Evolutionary conservation across 2,329 filamentous ascomycete genomes (phyloP).

Genomic region (Albifimbria verrucaria): DNA sequence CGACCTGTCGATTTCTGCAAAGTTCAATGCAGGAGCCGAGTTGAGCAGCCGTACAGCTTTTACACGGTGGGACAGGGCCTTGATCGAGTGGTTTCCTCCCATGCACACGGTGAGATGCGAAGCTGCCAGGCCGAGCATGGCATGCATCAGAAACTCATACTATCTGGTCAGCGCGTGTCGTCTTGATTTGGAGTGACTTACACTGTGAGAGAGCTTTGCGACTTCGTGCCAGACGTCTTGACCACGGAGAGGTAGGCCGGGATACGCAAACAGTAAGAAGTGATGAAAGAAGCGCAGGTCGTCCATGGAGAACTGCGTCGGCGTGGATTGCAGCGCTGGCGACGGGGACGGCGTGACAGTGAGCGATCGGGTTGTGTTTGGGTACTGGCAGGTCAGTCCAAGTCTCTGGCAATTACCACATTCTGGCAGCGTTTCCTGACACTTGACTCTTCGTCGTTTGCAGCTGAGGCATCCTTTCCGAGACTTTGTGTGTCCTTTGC

Average conservation of each 20-base stretch:
- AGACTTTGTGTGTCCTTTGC: conserved; percentile 14
- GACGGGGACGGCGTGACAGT: conserved; percentile 1
- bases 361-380: not conserved
- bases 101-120: conserved; percentile 27
- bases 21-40: conserved; percentile 5
- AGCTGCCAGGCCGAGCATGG: conserved; percentile 33
- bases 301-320: conserved; percentile 30
- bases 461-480: conserved; percentile 16
- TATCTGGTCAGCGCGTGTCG: conserved; percentile 6
- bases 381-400: conserved; percentile 14
- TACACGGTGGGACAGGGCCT: conserved; percentile 29
- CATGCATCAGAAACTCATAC: conserved; percentile 34
- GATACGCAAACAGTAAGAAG: conserved; percentile 41
- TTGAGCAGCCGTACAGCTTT: conserved; percentile 28
- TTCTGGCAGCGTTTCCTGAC: conserved; percentile 12
- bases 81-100: conserved; percentile 12
- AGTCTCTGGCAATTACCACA: conserved; percentile 13
- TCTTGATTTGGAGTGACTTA: conserved; percentile 10
- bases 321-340: conserved; percentile 6
- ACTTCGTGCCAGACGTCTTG: conserved; percentile 29
- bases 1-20: conserved; percentile 7
- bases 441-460: conserved; percentile 18
- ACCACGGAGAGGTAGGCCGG: conserved; percentile 28
- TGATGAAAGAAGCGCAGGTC: conserved; percentile 50
- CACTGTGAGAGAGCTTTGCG: conserved; percentile 28